Evolutionary conservation across 352 stramenopile genomes (phyloP).

Genomic region (Pythium dissimile): DNA sequence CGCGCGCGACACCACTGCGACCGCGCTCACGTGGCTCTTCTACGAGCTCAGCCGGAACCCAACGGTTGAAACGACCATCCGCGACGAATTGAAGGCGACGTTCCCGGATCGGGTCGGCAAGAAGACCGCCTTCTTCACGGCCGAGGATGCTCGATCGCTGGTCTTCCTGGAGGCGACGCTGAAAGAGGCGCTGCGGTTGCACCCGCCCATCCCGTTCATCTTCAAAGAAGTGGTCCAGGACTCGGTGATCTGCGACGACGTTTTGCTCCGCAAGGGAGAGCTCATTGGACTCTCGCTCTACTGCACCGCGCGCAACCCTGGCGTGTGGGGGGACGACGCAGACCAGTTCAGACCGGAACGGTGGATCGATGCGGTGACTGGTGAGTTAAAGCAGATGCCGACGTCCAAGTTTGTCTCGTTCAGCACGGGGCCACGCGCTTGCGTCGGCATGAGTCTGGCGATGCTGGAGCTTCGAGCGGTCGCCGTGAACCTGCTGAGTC

Average conservation of each 20-base stretch:
- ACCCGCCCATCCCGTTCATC: constrained; percentile 56
- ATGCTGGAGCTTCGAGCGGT: constrained; percentile 36
- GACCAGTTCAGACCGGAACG: constrained; percentile 55
- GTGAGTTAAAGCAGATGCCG: constrained; percentile 7
- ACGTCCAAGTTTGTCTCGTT: constrained; percentile 35
- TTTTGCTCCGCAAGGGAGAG: constrained; percentile 23
- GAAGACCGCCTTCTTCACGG: constrained; percentile 23
- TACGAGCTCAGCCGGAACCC: constrained; percentile 64
- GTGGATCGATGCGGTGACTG: constrained; percentile 32
- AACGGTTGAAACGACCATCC: constrained; percentile 37
- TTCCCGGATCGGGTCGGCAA: constrained; percentile 6
- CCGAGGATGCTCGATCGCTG: constrained; percentile 45
- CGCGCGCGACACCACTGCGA: constrained; percentile 75
- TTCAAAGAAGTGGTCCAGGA: constrained; percentile 50
- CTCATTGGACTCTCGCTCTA: constrained; percentile 23
- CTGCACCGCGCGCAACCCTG: constrained; percentile 20
- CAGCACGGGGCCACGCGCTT: constrained; percentile 38
- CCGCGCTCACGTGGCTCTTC: constrained; percentile 70
- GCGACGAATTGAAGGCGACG: constrained; percentile 32
- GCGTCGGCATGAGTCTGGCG: constrained; percentile 40
- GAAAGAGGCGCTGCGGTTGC: constrained; percentile 59
- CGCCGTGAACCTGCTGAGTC: constrained; percentile 1
- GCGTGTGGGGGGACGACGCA: constrained; percentile 47
- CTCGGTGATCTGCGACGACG: constrained; percentile 34
- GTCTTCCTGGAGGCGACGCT: constrained; percentile 61